Evolutionary conservation across 306 rosid genomes (phyloP), one percentile per base, ranked within the genome.

Genomic region (Citrullus colocynthis): DNA sequence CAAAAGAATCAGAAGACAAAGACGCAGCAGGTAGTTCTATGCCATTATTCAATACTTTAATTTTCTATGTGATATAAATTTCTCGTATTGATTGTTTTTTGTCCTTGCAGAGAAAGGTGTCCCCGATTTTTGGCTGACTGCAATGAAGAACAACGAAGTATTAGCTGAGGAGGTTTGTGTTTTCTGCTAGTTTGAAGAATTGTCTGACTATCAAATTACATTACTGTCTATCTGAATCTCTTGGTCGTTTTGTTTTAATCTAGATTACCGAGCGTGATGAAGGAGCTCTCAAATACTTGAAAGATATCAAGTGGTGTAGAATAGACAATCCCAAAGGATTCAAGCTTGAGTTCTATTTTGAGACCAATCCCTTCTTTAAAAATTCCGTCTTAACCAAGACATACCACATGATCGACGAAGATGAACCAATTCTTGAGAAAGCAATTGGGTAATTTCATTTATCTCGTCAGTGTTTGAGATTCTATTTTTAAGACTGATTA

Each of bases 261-360:
- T 13, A 93, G 98, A 85, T 93, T 76, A 81, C 97, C 0, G 96
- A 93, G 87, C 97, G 93, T 52, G 98, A 93, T 86, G 98, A 93
- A 84, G 92, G 85, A 72, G 98, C 98, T 52, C 93, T 93, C 64
- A 91, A 87, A 74, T 89, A 78, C 83, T 88, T 93, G 41, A 90
- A 80, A 81, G 98, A 93, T 76, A 90, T 93, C 79, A 93, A 93
- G 88, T 93, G 97, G 98, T 66, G 58, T 56, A 88, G 93, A 87
- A 86, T 86, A 37, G 98, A 93, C 36, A 83, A 74, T 76, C 93
- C 96, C 8, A 91, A 93, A 85, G 98, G 98, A 52, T 93, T 93
- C 88, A 93, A 88, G 79, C 92, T 93, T 6, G 97, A 93, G 32
- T 93, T 93, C 81, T 88, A 79, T 87, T 91, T 91, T 24, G 91